These are phyloP conservation scores for Tuber brumale DNA, from an alignment of 495 filamentous ascomycete species.

Conservation along the genomic window DNA sequence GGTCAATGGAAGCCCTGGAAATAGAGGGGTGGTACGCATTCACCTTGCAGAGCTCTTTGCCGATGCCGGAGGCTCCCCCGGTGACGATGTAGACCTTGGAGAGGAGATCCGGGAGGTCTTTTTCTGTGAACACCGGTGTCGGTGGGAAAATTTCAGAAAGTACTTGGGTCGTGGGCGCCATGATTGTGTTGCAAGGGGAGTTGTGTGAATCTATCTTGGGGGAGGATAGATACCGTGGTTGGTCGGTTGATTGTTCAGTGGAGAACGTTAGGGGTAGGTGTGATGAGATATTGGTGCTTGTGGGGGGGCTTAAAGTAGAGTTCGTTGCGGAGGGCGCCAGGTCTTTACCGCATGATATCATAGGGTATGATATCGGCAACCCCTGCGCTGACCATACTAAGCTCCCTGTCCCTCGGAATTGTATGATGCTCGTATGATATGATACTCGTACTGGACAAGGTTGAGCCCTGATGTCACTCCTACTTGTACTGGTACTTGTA, in stretches of 20 bases:
- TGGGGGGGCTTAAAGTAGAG: background rate
- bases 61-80: conserved; percentile 45
- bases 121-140: conserved; percentile 21
- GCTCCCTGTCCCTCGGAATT: background rate
- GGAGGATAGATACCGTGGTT: background rate
- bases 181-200: background rate
- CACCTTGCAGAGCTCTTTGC: conserved; percentile 42
- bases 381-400: no score
- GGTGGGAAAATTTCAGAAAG: conserved; percentile 10
- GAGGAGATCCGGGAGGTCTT: conserved; percentile 18
- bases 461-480: conserved; percentile 43
- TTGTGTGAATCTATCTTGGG: background rate
- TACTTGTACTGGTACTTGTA: no score
- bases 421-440: no score
- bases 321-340: background rate
- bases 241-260: background rate
- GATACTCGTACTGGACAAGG: background rate
- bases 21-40: background rate
- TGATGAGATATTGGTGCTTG: background rate
- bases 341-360: background rate
- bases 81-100: conserved; percentile 42
- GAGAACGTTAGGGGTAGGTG: background rate
- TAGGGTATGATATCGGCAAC: background rate
- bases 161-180: background rate
- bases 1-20: background rate